A percentile compares a stretch with the other conserved stretches of the same genome.
phyloP scores from a whole-genome alignment of 257 asterid species.

The Nyctanthes arbortristis region DNA sequence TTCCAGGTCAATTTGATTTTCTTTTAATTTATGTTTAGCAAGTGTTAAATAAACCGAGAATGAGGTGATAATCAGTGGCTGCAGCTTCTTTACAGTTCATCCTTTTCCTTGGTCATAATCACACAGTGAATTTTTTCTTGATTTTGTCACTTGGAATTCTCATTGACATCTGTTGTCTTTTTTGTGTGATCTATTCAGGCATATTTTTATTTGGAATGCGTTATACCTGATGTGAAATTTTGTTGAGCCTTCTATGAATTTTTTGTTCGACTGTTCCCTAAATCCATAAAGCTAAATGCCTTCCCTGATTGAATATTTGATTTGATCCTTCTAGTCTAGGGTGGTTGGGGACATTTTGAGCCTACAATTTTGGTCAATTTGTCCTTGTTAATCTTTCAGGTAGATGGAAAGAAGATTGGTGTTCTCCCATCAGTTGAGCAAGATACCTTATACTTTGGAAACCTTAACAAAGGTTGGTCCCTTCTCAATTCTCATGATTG shows the following conservation, averaged over 20 bases:
- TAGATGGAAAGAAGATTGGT: conserved; percentile 85
- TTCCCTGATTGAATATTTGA: not conserved
- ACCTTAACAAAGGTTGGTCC: conserved; percentile 82
- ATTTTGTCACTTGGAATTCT: conserved; percentile 4
- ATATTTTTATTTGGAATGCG: conserved; percentile 6
- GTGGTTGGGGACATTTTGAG: not conserved
- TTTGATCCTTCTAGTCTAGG: not conserved
- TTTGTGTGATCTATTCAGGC: not conserved
- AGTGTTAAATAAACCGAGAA: not conserved
- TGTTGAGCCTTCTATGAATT: not conserved
- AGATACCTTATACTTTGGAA: conserved; percentile 71
- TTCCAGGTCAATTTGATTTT: not conserved
- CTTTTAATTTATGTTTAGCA: not conserved
- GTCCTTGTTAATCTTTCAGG: conserved; percentile 44
- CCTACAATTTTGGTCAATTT: conserved; percentile 4
- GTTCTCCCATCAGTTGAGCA: conserved; percentile 83
- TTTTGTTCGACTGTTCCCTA: not conserved
- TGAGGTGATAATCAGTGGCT: not conserved
- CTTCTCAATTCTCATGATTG: conserved; percentile 14
- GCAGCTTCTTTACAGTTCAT: not conserved
- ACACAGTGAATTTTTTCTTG: no score
- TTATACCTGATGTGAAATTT: conserved; percentile 4
- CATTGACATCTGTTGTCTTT: not conserved
- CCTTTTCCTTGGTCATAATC: no score
- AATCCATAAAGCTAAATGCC: not conserved